A percentile compares a stretch with the other conserved stretches of the same genome.
phyloP scores from a whole-genome alignment of 306 rosid species.

The Cercis canadensis region DNA sequence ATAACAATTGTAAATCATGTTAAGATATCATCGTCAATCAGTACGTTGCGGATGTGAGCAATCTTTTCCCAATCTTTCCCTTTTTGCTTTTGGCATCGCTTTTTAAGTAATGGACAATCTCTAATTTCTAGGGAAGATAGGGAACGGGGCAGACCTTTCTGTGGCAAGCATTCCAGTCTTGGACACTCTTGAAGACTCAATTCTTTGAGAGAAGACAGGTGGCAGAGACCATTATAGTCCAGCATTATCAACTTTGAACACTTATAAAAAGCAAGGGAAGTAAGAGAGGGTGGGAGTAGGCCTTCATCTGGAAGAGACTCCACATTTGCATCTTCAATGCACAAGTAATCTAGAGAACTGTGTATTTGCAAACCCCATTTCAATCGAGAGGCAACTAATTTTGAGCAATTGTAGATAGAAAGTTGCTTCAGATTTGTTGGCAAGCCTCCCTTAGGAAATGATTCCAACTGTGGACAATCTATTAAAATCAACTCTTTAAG shows the following conservation, averaged over 20 bases:
- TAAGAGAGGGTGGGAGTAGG: not conserved
- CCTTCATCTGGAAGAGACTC: not conserved
- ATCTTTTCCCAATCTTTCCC: not conserved
- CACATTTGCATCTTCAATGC: not conserved
- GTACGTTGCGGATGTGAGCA: not conserved
- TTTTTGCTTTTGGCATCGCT: not conserved
- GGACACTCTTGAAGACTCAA: not conserved
- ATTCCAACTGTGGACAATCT: not conserved
- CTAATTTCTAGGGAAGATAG: not conserved
- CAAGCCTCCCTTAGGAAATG: constrained; percentile 8
- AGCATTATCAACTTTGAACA: not conserved
- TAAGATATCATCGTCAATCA: not conserved
- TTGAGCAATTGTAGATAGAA: not conserved
- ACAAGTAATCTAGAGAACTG: not conserved
- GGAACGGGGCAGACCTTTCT: constrained; percentile 5
- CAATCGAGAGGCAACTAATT: not conserved
- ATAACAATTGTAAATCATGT: not conserved
- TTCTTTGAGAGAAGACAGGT: not conserved
- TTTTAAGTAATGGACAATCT: not conserved
- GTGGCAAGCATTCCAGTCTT: not conserved
- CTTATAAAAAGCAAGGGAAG: not conserved
- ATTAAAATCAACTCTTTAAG: fast-evolving
- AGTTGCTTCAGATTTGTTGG: not conserved
- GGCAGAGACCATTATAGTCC: not conserved
- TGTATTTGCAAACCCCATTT: not conserved